These are phyloP conservation scores for Fulvia fulva DNA, from an alignment of 2,329 filamentous ascomycete genomes.

Conservation along the genomic window DNA sequence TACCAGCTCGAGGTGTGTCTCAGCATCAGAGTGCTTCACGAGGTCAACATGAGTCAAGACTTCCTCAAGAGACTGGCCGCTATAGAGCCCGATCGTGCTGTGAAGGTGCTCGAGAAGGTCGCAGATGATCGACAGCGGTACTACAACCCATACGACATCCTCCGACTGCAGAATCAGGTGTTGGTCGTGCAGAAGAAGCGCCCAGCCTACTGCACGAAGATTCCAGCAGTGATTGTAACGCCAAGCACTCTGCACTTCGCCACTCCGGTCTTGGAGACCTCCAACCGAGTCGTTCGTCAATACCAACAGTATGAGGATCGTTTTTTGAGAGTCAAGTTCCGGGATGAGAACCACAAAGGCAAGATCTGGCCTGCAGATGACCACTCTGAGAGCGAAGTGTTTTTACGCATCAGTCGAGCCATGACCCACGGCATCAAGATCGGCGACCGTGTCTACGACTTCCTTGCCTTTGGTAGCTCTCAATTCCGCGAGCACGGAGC, in stretches of 20 bases:
- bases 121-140: conserved; percentile 60
- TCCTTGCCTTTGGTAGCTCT: conserved; percentile 91
- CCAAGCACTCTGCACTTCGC: conserved; percentile 77
- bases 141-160: conserved; percentile 69
- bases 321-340: conserved; percentile 86
- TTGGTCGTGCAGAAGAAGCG: conserved; percentile 23
- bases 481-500: conserved; percentile 89
- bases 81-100: conserved; percentile 51
- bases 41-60: conserved; percentile 63
- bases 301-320: conserved; percentile 67
- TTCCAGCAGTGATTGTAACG: conserved; percentile 75
- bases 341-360: conserved; percentile 65
- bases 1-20: conserved; percentile 94
- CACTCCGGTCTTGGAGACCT: conserved; percentile 76
- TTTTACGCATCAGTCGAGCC: conserved; percentile 66
- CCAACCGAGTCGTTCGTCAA: conserved; percentile 78
- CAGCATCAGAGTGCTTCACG: conserved; percentile 72
- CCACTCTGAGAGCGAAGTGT: conserved; percentile 50
- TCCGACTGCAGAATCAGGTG: conserved; percentile 48
- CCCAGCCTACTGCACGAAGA: conserved; percentile 68
- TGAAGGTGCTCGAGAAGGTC: conserved; percentile 68
- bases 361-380: conserved; percentile 31
- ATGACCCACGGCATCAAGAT: conserved; percentile 76
- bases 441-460: conserved; percentile 77
- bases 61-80: conserved; percentile 62